phyloP scores from a whole-genome alignment of 306 rosid species.

The Malus sieversii region DNA sequence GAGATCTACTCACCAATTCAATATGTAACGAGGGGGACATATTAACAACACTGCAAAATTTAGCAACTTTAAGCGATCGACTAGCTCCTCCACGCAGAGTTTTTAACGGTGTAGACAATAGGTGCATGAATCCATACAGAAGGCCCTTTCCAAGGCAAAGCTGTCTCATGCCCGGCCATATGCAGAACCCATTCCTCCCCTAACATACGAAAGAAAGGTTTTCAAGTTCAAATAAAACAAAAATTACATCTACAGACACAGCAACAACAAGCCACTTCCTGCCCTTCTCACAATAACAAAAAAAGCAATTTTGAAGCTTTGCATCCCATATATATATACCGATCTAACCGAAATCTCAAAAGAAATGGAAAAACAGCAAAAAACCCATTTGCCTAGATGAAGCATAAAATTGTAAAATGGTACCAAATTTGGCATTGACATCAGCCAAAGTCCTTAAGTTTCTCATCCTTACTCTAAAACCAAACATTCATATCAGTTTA shows the following conservation, averaged over 20 bases:
- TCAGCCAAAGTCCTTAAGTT: background rate
- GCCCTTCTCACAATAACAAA: background rate
- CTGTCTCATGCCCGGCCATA: slow-evolving; percentile 79
- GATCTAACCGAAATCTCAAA: background rate
- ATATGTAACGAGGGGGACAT: slow-evolving; percentile 74
- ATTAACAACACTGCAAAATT: slow-evolving; percentile 87
- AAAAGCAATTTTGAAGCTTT: slow-evolving; percentile 4
- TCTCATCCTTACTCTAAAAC: background rate
- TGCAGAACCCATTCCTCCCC: slow-evolving; percentile 59
- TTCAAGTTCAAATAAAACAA: background rate
- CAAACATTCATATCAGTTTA: background rate
- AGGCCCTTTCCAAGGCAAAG: slow-evolving; percentile 64
- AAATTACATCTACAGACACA: background rate
- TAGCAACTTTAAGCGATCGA: slow-evolving; percentile 71
- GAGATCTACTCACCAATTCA: slow-evolving; percentile 65
- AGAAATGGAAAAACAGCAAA: background rate
- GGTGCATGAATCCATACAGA: slow-evolving; percentile 69
- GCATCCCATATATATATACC: background rate
- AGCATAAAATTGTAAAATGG: background rate
- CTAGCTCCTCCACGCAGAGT: slow-evolving; percentile 85
- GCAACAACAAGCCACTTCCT: background rate
- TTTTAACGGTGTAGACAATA: slow-evolving; percentile 69
- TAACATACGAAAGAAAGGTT: slow-evolving; percentile 18
- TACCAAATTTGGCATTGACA: background rate
- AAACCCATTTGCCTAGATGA: background rate